Evolutionary conservation across 306 rosid genomes (phyloP), one percentile per base, ranked within the genome.

Genomic region (Astragalus membranaceus): DNA sequence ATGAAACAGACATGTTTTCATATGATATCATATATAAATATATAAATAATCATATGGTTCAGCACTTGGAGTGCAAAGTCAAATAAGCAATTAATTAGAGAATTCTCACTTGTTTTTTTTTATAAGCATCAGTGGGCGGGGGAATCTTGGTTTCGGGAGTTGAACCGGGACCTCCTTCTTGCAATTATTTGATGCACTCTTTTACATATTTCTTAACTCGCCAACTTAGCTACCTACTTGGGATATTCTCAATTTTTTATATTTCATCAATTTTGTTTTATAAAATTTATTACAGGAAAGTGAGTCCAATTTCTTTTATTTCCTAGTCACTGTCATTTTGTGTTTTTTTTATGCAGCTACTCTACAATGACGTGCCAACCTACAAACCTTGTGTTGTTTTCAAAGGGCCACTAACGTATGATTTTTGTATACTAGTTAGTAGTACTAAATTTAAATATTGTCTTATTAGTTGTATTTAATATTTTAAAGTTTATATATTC

Each of bases 1-100:
- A 48, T 75, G 77, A 75, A 69, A 68, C 76, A 29, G 70, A 67
- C 83, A 79, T 73, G 33, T 73, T 79, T 79, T 37, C 75, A 26
- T 59, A 8, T 68, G 0, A 7, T 39, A 20, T n/a, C n/a, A n/a
- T 20, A 20, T 20, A 20, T 20, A 20, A 20, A 20, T 20, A 20
- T 20, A 35, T 5, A 35, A 35, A 35, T 35, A 35, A 35, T 67
- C 56, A 26, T 42, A 20, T 67, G 4, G 9, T 39, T 42, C 14
- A 56, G n/a, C 70, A 60, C 14, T 62, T 39, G n/a, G n/a, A 29
- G 5, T 0, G 8, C 2, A 11, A 53, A 59, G 56, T 70, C 72
- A 60, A 60, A 63, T 20, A 30, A 48, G 10, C 13, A 59, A 76
- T 43, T 44, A 26, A 76, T 9, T 44, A 23, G 5, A 64, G 26